Evolutionary conservation across 306 rosid species (phyloP).

Genomic region (Castanea sativa): DNA sequence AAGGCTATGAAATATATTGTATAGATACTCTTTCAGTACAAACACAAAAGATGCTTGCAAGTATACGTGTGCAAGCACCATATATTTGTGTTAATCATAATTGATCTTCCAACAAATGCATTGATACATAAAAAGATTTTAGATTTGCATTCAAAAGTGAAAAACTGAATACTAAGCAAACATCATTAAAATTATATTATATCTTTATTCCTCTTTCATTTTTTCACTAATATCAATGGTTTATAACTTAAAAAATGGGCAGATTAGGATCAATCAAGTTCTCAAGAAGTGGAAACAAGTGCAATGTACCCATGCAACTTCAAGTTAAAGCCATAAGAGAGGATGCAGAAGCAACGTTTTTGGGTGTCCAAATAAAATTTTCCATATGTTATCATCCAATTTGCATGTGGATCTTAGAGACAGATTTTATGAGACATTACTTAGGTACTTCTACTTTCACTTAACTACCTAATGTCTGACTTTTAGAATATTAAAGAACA

Average conservation of each 20-base stretch:
- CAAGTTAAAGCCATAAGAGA: not conserved
- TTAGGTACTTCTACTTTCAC: not conserved
- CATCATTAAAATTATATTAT: not conserved
- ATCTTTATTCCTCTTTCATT: not conserved
- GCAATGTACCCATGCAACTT: not conserved
- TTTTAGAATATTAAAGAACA: too few relatives aligned
- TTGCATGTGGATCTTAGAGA: not conserved
- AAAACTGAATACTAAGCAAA: not conserved
- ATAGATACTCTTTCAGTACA: conserved; percentile 1
- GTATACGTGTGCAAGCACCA: not conserved
- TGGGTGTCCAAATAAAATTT: too few relatives aligned
- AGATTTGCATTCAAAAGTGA: not conserved
- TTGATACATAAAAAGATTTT: not conserved
- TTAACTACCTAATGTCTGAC: not conserved
- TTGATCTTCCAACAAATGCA: conserved; percentile 10
- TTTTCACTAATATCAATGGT: not conserved
- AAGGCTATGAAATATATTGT: conserved; percentile 16
- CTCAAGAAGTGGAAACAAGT: not conserved
- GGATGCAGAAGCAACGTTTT: too few relatives aligned
- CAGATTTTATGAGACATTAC: not conserved
- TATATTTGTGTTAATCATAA: not conserved
- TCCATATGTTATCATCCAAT: not conserved
- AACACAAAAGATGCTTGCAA: conserved; percentile 12
- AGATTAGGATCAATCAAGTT: not conserved
- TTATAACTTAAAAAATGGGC: not conserved